Evolutionary conservation across 2,329 filamentous ascomycete genomes (phyloP).

Genomic region (Sclerotinia subarctica): DNA sequence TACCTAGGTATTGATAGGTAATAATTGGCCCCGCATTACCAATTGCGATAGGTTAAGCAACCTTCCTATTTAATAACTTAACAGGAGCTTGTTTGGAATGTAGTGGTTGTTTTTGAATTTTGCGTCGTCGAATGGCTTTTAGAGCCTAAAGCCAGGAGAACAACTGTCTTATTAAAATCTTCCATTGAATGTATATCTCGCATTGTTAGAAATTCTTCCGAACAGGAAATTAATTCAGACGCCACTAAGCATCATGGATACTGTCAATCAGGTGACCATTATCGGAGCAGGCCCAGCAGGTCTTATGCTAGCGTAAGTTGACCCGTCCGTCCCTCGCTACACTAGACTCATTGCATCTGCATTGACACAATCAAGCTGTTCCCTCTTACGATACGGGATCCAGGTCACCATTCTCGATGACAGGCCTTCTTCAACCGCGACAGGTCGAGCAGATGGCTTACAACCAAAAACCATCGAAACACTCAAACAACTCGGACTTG

Average conservation of each 20-base stretch:
- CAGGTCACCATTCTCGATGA: constrained; percentile 66
- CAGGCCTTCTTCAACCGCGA: constrained; percentile 58
- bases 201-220: not conserved
- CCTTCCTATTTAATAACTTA: not conserved
- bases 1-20: not conserved
- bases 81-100: not conserved
- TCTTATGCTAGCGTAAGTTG: constrained; percentile 40
- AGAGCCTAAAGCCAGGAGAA: not conserved
- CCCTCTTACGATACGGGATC: constrained; percentile 55
- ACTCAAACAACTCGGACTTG: constrained; percentile 57
- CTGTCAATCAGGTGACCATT: constrained; percentile 33
- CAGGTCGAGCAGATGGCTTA: constrained; percentile 61
- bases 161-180: too few species aligned
- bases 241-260: not conserved
- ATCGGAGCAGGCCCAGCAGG: constrained; percentile 46
- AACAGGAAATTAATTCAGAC: not conserved
- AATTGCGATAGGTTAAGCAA: not conserved
- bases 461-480: constrained; percentile 61
- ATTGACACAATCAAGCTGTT: constrained; percentile 51
- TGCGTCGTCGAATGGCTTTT: not conserved
- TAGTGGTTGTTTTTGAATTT: not conserved
- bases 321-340: not conserved
- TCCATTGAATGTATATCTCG: not conserved
- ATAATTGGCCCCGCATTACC: not conserved
- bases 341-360: not conserved